These are phyloP conservation scores for Solanum pimpinellifolium DNA, from an alignment of 257 asterid genomes.

Conservation along the genomic window DNA sequence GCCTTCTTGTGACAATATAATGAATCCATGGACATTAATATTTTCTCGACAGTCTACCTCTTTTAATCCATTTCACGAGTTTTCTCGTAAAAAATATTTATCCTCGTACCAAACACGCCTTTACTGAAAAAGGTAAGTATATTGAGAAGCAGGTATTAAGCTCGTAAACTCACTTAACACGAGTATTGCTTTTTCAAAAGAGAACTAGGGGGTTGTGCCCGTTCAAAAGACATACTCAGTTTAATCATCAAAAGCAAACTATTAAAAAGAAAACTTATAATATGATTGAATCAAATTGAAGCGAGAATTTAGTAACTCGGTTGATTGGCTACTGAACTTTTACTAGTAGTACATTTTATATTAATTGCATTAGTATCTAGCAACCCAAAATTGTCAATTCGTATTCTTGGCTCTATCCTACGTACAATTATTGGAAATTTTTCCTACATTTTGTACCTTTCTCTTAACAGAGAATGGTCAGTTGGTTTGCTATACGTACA, in stretches of 20 bases:
- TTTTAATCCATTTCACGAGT: not conserved
- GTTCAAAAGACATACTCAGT: not conserved
- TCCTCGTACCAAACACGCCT: not conserved
- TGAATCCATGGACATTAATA: not conserved
- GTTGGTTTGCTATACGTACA: not conserved
- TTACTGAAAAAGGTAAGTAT: not conserved
- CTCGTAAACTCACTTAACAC: not conserved
- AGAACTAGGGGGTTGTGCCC: not conserved
- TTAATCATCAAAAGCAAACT: not conserved
- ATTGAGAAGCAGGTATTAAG: not conserved
- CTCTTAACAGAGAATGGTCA: slow-evolving; percentile 7
- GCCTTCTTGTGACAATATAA: not conserved
- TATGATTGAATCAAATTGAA: not conserved
- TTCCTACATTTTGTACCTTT: slow-evolving; percentile 6
- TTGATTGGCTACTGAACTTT: too few relatives aligned
- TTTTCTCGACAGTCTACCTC: not conserved
- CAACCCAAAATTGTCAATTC: not conserved
- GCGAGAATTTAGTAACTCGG: not conserved
- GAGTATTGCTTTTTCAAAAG: not conserved
- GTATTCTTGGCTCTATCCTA: not conserved
- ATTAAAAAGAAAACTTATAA: not conserved
- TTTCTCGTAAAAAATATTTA: not conserved
- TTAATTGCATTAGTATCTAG: not conserved
- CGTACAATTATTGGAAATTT: slow-evolving; percentile 6
- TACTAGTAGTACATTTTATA: not conserved